phyloP scores from a whole-genome alignment of 2,329 filamentous ascomycete genomes.

The Botrytis pseudocinerea region DNA sequence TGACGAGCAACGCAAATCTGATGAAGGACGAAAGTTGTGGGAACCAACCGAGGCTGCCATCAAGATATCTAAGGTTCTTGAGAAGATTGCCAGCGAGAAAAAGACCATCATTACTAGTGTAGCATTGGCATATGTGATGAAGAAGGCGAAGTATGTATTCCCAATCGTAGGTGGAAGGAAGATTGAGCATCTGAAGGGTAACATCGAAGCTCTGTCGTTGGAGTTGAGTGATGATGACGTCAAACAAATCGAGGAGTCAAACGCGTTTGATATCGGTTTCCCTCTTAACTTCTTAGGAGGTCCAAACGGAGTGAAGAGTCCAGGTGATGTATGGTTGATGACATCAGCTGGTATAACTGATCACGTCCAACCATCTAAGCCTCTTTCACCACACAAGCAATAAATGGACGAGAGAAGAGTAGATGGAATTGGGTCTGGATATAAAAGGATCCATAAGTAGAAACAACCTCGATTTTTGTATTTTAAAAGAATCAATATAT shows the following conservation, averaged over 20 bases:
- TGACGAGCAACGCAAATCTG: constrained; percentile 47
- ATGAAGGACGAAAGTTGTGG: constrained; percentile 39
- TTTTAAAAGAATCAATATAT: not conserved
- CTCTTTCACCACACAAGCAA: not conserved
- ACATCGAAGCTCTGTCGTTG: constrained; percentile 67
- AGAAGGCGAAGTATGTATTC: constrained; percentile 71
- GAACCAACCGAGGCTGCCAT: constrained; percentile 50
- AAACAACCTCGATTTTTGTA: not conserved
- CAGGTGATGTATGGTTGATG: constrained; percentile 38
- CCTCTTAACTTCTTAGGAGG: constrained; percentile 59
- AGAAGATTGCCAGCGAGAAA: constrained; percentile 58
- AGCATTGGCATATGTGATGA: constrained; percentile 72
- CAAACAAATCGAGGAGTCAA: constrained; percentile 62
- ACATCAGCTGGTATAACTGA: constrained; percentile 51
- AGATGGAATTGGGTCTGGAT: not conserved
- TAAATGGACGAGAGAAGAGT: not conserved
- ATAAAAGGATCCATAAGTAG: not conserved
- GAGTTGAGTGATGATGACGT: constrained; percentile 63
- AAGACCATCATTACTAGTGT: constrained; percentile 60
- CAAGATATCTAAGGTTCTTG: constrained; percentile 48
- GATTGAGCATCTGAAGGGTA: constrained; percentile 66
- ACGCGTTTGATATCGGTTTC: constrained; percentile 66
- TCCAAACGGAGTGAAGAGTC: constrained; percentile 33
- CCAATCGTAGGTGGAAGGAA: constrained; percentile 72
- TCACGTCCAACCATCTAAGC: constrained; percentile 47